Evolutionary conservation across 148 eudicot genomes (phyloP).

Genomic region (Polygonum maritimum): DNA sequence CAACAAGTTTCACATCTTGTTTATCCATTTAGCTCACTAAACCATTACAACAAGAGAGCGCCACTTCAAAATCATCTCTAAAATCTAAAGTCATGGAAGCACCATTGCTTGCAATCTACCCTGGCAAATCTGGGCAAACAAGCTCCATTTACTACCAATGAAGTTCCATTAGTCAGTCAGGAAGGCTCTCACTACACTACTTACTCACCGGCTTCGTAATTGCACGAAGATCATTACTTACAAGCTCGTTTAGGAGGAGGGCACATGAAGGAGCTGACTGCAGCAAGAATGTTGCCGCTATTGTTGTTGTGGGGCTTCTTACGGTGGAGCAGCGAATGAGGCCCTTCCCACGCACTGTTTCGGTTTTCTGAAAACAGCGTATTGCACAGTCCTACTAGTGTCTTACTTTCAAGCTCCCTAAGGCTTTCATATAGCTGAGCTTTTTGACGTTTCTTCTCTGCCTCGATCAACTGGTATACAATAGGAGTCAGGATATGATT

Average conservation of each 20-base stretch:
- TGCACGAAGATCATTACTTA: neutral
- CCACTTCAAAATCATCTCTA: neutral
- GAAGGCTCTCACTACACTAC: neutral
- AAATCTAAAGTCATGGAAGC: neutral
- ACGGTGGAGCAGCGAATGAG: slow-evolving; percentile 41
- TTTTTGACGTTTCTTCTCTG: slow-evolving; percentile 46
- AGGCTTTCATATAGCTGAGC: slow-evolving; percentile 57
- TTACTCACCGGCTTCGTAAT: neutral
- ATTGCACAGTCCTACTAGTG: slow-evolving; percentile 47
- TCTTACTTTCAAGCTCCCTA: slow-evolving; percentile 54
- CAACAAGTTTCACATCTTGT: neutral
- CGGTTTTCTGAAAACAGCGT: slow-evolving; percentile 46
- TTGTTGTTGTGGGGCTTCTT: slow-evolving; percentile 18
- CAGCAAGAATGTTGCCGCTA: slow-evolving; percentile 35
- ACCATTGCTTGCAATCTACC: neutral
- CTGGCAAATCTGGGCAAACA: neutral
- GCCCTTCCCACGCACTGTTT: slow-evolving; percentile 57
- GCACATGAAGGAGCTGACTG: slow-evolving; percentile 46
- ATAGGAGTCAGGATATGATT: neutral
- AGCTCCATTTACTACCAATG: neutral
- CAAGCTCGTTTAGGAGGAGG: slow-evolving; percentile 8
- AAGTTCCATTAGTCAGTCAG: neutral
- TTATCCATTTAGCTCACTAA: neutral
- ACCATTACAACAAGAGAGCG: neutral
- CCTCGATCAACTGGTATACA: slow-evolving; percentile 33